Percentiles rank a stretch among this genome's conserved stretches.
These are phyloP conservation scores for Macrolepiota albuminosa DNA, from an alignment of 768 basidiomycete species.

Conservation along the genomic window DNA sequence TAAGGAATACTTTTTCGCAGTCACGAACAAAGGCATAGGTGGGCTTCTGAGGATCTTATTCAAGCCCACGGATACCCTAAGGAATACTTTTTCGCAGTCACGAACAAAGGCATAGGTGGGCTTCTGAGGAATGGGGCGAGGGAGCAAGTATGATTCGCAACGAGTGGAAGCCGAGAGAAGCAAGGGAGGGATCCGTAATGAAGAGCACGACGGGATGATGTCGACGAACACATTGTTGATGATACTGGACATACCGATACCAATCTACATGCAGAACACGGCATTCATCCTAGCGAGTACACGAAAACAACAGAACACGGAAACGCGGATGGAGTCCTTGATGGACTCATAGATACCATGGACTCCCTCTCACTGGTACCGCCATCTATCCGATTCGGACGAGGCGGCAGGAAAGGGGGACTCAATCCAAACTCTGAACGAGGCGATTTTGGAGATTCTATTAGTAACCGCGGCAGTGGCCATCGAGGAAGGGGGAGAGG, in stretches of 20 bases:
- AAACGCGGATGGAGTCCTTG: slow-evolving; percentile 27
- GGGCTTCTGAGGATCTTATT: slow-evolving; percentile 72
- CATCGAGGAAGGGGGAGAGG: slow-evolving; percentile 13
- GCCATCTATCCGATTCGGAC: slow-evolving; percentile 64
- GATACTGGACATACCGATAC: slow-evolving; percentile 19
- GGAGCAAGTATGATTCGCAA: slow-evolving; percentile 76
- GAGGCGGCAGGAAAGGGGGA: slow-evolving; percentile 57
- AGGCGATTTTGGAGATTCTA: background rate
- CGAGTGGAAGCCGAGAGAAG: slow-evolving; percentile 54
- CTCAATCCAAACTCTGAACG: slow-evolving; percentile 33
- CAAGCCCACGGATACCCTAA: slow-evolving; percentile 80
- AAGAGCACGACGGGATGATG: slow-evolving; percentile 19
- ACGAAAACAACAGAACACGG: background rate
- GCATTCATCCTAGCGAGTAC: slow-evolving; percentile 5
- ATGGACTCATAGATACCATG: slow-evolving; percentile 45
- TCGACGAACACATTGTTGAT: slow-evolving; percentile 18
- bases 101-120: slow-evolving; percentile 86
- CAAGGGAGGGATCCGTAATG: slow-evolving; percentile 18
- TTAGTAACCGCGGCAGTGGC: slow-evolving; percentile 2
- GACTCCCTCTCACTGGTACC: slow-evolving; percentile 57
- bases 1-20: slow-evolving; percentile 86
- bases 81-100: slow-evolving; percentile 88
- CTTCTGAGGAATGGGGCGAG: slow-evolving; percentile 76
- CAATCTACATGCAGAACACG: background rate
- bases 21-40: slow-evolving; percentile 88